Base-by-base conservation (phyloP, 306 rosid genomes). In the Hippophae rhamnoides region DNA sequence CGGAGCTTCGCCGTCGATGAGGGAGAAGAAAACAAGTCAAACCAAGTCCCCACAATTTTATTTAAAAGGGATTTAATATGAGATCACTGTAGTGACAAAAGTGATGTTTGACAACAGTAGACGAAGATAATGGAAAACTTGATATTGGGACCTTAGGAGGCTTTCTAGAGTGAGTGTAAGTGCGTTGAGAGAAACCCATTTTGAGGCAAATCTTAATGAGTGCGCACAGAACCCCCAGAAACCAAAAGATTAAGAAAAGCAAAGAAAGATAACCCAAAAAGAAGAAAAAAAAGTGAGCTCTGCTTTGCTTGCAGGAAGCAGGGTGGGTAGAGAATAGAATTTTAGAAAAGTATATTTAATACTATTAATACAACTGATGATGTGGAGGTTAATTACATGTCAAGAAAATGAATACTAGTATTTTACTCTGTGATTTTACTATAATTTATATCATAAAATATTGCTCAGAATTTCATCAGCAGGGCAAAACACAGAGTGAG, bases 1-100 rank as follows among this genome's bases (percentile, higher is more conserved):
- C 54, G 47, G 64, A 62, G 56, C 12, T 48, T 9, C 62, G 54
- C 66, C 68, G 69, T 47, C 56, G 70, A 3, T 77, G 71, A 45
- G 78, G 52, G 3, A 81, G 85, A 40, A 73, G 52, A 56, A 79
- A 50, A 58, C 95, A 85, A 7, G 82, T 70, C 23, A 87, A 59
- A 31, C 82, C 86, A 10, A 79, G 78, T n/a, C 78, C 83, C 87
- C 86, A 66, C 56, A 96, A 85, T 81, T 54, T 76, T 87, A 56
- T 71, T 71, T 40, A 85, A 5, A 63, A 83, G 60, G 78, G 72
- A 49, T 57, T 78, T 53, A 83, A 41, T 63, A 67, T 92, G 66
- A 63, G 72, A 65, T 78, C 79, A 38, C 66, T 42, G 61, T 67
- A 56, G 73, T 60, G 69, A 64, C 63, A 56, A 69, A 65, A 69